Conservation (phyloP, 2,329 filamentous ascomycete species). For the Botrytis fabae region DNA sequence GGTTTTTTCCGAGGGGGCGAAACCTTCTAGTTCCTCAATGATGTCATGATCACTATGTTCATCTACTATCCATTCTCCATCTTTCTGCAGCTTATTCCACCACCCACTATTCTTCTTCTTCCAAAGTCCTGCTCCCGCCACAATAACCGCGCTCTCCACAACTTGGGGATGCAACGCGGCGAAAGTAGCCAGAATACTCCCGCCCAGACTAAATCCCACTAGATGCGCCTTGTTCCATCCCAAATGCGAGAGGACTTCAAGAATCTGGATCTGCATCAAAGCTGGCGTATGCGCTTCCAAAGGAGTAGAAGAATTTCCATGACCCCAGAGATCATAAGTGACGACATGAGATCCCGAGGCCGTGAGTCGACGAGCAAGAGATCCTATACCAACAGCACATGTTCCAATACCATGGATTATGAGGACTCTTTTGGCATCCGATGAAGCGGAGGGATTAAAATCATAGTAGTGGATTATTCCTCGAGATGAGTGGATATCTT, state of each 20-base stretch:
- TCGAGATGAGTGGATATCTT: conserved; percentile 21
- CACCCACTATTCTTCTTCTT: conserved; percentile 35
- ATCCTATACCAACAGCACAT: conserved; percentile 48
- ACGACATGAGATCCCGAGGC: conserved; percentile 44
- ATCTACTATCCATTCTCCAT: conserved; percentile 28
- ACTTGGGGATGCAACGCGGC: conserved; percentile 37
- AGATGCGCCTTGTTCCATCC: not conserved
- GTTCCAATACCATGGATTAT: conserved; percentile 55
- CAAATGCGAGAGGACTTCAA: conserved; percentile 27
- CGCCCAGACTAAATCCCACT: not conserved
- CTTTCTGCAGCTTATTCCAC: conserved; percentile 11
- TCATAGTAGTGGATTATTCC: conserved; percentile 28
- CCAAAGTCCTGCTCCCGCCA: conserved; percentile 51
- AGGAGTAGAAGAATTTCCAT: conserved; percentile 53
- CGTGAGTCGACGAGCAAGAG: conserved; percentile 44
- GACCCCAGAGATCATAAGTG: conserved; percentile 54
- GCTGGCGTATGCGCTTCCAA: conserved; percentile 43
- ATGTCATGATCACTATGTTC: not conserved
- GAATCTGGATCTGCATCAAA: conserved; percentile 48
- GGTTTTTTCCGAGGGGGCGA: conserved; percentile 40
- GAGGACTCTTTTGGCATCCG: conserved; percentile 41
- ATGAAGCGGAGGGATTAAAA: conserved; percentile 16
- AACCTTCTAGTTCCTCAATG: conserved; percentile 43
- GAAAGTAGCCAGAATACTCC: conserved; percentile 41
- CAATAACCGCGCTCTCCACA: conserved; percentile 43